Conservation (phyloP, 2,329 filamentous ascomycete species). For the Pseudogymnoascus sp. region DNA sequence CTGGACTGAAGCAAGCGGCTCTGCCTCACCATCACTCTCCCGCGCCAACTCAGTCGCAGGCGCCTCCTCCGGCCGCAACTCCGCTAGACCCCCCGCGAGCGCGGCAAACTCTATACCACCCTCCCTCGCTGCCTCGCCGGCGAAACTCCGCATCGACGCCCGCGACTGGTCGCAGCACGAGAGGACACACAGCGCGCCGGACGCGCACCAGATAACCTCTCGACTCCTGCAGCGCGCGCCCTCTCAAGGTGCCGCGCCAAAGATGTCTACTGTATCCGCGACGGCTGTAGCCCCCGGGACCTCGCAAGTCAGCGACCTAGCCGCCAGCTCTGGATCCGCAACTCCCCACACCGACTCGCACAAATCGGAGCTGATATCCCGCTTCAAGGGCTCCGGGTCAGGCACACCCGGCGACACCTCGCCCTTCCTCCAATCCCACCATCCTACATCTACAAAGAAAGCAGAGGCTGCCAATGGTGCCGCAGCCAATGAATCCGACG, state of each 20-base stretch:
- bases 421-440: constrained; percentile 38
- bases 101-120: constrained; percentile 27
- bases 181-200: constrained; percentile 40
- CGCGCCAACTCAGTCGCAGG: constrained; percentile 44
- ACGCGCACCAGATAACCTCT: constrained; percentile 62
- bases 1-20: constrained; percentile 62
- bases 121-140: constrained; percentile 26
- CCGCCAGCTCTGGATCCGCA: constrained; percentile 35
- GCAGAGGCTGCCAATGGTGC: constrained; percentile 9
- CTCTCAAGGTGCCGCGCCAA: constrained; percentile 55
- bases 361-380: constrained; percentile 48
- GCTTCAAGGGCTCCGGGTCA: constrained; percentile 50
- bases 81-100: constrained; percentile 35
- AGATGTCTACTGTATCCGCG: constrained; percentile 57
- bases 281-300: constrained; percentile 37
- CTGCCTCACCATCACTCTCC: constrained; percentile 54
- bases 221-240: constrained; percentile 59
- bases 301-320: constrained; percentile 24
- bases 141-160: constrained; percentile 8
- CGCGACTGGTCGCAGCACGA: constrained; percentile 23
- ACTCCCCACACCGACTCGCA: constrained; percentile 24
- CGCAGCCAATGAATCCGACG: not conserved
- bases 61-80: constrained; percentile 41
- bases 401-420: constrained; percentile 47
- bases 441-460: constrained; percentile 2